These are phyloP conservation scores for Deinandra increscens DNA, from an alignment of 129 eudicot genomes.

Conservation along the genomic window DNA sequence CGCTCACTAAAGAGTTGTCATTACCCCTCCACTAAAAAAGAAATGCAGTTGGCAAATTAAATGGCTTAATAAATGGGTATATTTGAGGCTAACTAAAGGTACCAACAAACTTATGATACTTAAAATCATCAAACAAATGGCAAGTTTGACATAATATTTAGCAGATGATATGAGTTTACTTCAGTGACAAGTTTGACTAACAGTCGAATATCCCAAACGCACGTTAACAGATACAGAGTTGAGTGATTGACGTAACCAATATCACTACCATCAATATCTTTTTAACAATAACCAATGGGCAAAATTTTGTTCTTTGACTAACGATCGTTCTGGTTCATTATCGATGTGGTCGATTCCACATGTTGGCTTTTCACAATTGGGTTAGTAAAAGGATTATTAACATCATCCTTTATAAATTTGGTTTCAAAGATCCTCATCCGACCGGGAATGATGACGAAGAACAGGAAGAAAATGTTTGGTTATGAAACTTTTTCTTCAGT, in stretches of 20 bases:
- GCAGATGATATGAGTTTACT: neutral
- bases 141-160: neutral
- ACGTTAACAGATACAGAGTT: neutral
- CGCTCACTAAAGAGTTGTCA: neutral
- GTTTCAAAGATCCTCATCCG: no score
- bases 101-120: slow-evolving; percentile 1
- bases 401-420: no score
- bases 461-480: no score
- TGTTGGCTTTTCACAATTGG: no score
- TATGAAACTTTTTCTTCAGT: no score
- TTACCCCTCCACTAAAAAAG: neutral
- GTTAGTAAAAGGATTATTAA: no score
- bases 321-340: no score
- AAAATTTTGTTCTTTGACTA: neutral
- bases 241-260: neutral
- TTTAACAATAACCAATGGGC: neutral
- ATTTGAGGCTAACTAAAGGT: no score
- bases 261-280: no score
- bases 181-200: neutral
- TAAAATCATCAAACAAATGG: neutral
- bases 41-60: neutral
- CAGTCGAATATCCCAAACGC: neutral
- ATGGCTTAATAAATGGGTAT: neutral
- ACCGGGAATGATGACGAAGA: no score
- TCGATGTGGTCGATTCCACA: no score